Evolutionary conservation across 2,329 filamentous ascomycete species (phyloP), one percentile per base, ranked within the genome.

Genomic region (Aspergillus clavatus): DNA sequence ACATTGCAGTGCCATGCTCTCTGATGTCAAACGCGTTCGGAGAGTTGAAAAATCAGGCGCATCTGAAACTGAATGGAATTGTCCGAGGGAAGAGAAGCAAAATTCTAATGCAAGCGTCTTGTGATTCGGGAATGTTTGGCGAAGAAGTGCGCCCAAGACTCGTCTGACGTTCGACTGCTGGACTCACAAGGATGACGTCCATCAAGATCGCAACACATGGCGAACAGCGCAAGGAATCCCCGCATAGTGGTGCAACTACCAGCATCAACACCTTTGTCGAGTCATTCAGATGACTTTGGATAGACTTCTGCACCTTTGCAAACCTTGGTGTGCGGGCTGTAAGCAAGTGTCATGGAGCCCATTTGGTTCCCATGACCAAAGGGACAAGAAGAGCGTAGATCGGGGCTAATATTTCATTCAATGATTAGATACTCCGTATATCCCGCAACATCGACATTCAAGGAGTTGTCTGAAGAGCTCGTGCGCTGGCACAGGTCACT

Each of bases 11-110:
- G 31, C 29, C 29, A 18, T 33, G 27, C 38, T 35, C n/a, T n/a
- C 31, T 35, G 18, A 11, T 35, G 31, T 29, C 28, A 42, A 28
- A 37, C 31, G 29, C 27, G 19, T 42, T 27, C 40, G 31, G 31
- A 37, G 12, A 22, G 18, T 35, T 24, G 27, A 16, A 10, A 42
- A 24, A 29, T 35, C 6, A 18, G 18, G 8, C 16, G 19, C 18
- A 19, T 2, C 18, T 24, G 18, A 35, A 14, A 5, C 14, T 11
- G 31, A 12, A 18, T 10, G 14, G 5, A 5, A 11, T 35, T 21
- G 31, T 21, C 31, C 31, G 18, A 21, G 16, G 11, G 31, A 21
- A 35, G 4, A 33, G 11, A 19, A 12, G 19, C 16, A 19, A 1
- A 8, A 21, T 11, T 11, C 4, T 11, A 4, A 21, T 35, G 10